These are phyloP conservation scores for Aspergillus nomiae DNA, from an alignment of 2,329 filamentous ascomycete genomes.

Conservation along the genomic window DNA sequence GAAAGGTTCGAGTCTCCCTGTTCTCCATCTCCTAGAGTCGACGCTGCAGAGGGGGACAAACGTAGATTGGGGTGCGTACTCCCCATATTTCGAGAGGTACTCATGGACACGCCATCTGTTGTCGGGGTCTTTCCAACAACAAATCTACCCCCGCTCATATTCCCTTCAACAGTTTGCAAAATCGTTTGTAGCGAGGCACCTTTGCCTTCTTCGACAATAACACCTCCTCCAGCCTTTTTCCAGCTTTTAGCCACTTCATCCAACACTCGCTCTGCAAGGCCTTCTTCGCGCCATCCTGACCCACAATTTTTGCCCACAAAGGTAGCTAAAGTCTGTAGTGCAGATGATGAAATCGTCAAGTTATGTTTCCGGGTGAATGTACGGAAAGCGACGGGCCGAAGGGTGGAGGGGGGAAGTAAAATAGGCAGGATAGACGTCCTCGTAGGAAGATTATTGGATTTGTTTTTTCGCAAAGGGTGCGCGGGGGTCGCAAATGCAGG, in stretches of 20 bases:
- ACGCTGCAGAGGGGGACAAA: conserved; percentile 14
- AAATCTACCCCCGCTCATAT: conserved; percentile 78
- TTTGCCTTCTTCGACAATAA: conserved; percentile 84
- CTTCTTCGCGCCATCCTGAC: conserved; percentile 94
- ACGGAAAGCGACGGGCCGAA: conserved; percentile 88
- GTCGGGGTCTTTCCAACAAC: conserved; percentile 50
- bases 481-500: conserved; percentile 86
- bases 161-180: conserved; percentile 78
- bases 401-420: conserved; percentile 79
- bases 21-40: conserved; percentile 53
- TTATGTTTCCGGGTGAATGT: conserved; percentile 98
- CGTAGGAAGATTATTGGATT: conserved; percentile 51
- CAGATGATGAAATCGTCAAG: conserved; percentile 83
- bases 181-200: conserved; percentile 72
- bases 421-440: conserved; percentile 77
- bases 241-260: conserved; percentile 89
- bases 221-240: conserved; percentile 85
- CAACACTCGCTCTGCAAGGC: conserved; percentile 85
- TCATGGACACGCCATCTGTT: conserved; percentile 23
- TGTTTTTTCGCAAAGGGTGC: conserved; percentile 64
- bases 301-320: conserved; percentile 95
- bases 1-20: conserved; percentile 64
- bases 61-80: conserved; percentile 49
- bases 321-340: conserved; percentile 77
- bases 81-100: conserved; percentile 44